A percentile compares a stretch with the other conserved stretches of the same genome.
Conservation (phyloP, 1,139 yeast genomes). For the Suhomyces yuchorum region DNA sequence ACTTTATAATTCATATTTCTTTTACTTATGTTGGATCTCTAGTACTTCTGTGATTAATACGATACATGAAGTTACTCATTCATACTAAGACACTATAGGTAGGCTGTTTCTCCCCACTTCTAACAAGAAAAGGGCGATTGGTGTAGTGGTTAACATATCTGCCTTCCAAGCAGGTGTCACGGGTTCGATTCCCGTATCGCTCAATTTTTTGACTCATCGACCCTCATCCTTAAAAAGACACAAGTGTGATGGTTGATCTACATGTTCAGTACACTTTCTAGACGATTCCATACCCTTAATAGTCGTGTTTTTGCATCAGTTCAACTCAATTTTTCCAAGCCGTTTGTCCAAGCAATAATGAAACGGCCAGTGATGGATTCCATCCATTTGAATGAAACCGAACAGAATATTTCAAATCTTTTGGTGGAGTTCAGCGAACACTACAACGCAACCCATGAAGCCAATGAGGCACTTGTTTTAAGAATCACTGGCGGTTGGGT, state of each 20-base stretch:
- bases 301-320: neutral
- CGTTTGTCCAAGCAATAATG: constrained; percentile 2
- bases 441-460: constrained; percentile 28
- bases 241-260: constrained; percentile 1
- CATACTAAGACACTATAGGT: too few species aligned
- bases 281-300: neutral
- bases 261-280: constrained; percentile 4
- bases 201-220: constrained; percentile 37
- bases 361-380: constrained; percentile 9
- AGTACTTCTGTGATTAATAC: too few species aligned
- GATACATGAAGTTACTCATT: too few species aligned
- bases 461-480: constrained; percentile 40
- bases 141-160: constrained; percentile 56
- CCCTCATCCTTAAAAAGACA: neutral
- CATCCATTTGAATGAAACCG: constrained; percentile 43
- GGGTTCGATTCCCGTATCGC: constrained; percentile 85
- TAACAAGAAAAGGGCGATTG: constrained; percentile 41
- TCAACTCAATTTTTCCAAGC: neutral
- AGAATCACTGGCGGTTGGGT: constrained; percentile 99
- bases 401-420: constrained; percentile 50
- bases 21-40: too few species aligned
- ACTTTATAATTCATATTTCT: too few species aligned
- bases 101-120: too few species aligned
- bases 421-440: constrained; percentile 46
- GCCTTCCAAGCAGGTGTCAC: constrained; percentile 83